phyloP scores from a whole-genome alignment of 164 flowering plant genomes.

The Dillenia suffruticosa region DNA sequence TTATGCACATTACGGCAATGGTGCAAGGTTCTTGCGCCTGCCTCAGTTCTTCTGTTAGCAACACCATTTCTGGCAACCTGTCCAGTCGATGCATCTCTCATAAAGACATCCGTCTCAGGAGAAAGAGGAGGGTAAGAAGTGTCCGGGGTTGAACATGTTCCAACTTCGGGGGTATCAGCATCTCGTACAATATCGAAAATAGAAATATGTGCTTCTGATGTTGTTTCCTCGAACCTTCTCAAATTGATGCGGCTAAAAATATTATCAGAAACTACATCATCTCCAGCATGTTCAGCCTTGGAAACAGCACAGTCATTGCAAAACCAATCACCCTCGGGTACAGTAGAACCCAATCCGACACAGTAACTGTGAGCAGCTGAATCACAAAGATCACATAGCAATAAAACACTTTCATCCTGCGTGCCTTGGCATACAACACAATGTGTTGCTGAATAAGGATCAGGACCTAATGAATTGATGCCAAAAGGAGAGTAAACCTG shows the following conservation, averaged over 20 bases:
- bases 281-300: conserved; percentile 37
- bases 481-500: conserved; percentile 48
- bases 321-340: conserved; percentile 89
- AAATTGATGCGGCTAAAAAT: background rate
- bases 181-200: conserved; percentile 43
- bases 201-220: conserved; percentile 23
- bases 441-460: conserved; percentile 37
- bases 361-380: conserved; percentile 74
- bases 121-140: conserved; percentile 5
- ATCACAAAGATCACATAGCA: conserved; percentile 84
- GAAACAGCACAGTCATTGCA: conserved; percentile 59
- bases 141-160: conserved; percentile 4
- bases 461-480: conserved; percentile 33
- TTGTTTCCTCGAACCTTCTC: conserved; percentile 1
- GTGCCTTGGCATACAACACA: conserved; percentile 48
- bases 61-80: background rate
- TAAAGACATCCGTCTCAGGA: background rate
- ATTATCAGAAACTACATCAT: conserved; percentile 16
- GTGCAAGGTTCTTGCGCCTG: conserved; percentile 39
- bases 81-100: background rate
- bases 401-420: conserved; percentile 45
- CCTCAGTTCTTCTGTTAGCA: conserved; percentile 11
- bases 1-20: conserved; percentile 46
- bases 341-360: conserved; percentile 63
- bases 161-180: conserved; percentile 8